These are phyloP conservation scores for Coelastrella sp. DNA, from an alignment of 139 green algal genomes.

Conservation along the genomic window DNA sequence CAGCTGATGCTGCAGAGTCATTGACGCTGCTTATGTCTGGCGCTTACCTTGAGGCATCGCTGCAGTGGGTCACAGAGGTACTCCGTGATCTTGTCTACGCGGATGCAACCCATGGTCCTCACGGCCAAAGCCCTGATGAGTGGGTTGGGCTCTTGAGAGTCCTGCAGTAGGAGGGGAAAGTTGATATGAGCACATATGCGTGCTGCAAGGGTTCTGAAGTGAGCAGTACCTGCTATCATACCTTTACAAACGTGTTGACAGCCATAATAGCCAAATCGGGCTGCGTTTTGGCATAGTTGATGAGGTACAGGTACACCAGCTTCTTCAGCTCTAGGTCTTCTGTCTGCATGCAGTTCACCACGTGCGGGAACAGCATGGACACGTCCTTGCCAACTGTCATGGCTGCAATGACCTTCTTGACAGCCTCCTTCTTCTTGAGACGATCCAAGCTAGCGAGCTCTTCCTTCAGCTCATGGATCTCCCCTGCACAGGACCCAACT, in stretches of 20 bases:
- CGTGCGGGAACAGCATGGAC: slow-evolving; percentile 93
- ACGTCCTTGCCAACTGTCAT: slow-evolving; percentile 99
- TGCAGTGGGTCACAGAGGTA: slow-evolving; percentile 99
- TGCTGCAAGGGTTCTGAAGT: not conserved
- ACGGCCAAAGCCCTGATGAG: slow-evolving; percentile 97
- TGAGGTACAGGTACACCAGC: slow-evolving; percentile 99
- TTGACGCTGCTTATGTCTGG: not conserved
- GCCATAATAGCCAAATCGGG: slow-evolving; percentile 99
- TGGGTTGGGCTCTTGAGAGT: slow-evolving; percentile 98
- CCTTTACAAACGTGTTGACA: slow-evolving; percentile 99
- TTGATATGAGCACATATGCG: not conserved
- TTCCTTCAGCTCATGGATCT: slow-evolving; percentile 97
- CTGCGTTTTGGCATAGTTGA: slow-evolving; percentile 99
- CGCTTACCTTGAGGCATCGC: slow-evolving; percentile 84
- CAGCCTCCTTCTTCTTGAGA: slow-evolving; percentile 94
- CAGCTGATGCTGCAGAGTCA: not conserved
- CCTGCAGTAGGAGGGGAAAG: slow-evolving; percentile 66
- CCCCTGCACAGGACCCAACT: slow-evolving; percentile 71
- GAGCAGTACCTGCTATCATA: slow-evolving; percentile 29
- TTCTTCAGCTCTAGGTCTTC: slow-evolving; percentile 92
- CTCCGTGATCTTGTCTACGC: slow-evolving; percentile 99
- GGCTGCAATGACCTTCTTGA: slow-evolving; percentile 98
- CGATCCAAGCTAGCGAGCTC: slow-evolving; percentile 92
- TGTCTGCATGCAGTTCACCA: slow-evolving; percentile 99
- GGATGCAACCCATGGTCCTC: slow-evolving; percentile 99